Conservation (phyloP, 805 yeast species). For the Scheffersomyces ergatensis region DNA sequence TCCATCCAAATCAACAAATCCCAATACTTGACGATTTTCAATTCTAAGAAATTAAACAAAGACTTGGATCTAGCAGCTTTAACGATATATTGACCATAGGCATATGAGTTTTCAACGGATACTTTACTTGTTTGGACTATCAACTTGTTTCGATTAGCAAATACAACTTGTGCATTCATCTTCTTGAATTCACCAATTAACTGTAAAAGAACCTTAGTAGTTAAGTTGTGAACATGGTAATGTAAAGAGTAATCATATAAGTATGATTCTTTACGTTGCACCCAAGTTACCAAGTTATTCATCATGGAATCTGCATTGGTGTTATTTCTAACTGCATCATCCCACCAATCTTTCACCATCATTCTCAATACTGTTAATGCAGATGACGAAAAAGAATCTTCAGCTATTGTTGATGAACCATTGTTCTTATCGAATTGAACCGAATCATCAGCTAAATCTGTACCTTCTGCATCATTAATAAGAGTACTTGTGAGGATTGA, state of each 20-base stretch:
- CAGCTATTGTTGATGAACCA: slow-evolving; percentile 58
- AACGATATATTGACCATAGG: slow-evolving; percentile 81
- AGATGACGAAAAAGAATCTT: slow-evolving; percentile 77
- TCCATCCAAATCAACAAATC: slow-evolving; percentile 96
- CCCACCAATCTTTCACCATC: slow-evolving; percentile 92
- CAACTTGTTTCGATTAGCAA: slow-evolving; percentile 75
- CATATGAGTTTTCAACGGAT: slow-evolving; percentile 83
- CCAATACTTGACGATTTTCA: slow-evolving; percentile 79
- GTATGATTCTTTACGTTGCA: slow-evolving; percentile 68
- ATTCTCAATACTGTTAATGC: slow-evolving; percentile 69
- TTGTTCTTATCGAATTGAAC: slow-evolving; percentile 31
- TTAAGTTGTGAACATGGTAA: slow-evolving; percentile 83
- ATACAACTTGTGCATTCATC: slow-evolving; percentile 76
- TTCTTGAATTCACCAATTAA: slow-evolving; percentile 73
- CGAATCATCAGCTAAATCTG: slow-evolving; percentile 59
- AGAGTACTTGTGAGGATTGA: slow-evolving; percentile 82
- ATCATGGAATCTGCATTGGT: slow-evolving; percentile 79
- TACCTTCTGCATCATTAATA: slow-evolving; percentile 85
- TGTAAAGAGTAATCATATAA: slow-evolving; percentile 77
- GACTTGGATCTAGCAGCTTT: slow-evolving; percentile 79
- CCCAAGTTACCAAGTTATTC: slow-evolving; percentile 82
- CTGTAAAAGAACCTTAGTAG: slow-evolving; percentile 79
- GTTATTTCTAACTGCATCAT: slow-evolving; percentile 69
- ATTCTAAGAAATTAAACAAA: slow-evolving; percentile 76
- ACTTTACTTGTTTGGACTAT: slow-evolving; percentile 71